Base-by-base conservation (phyloP, 78 protist genomes). In the Dictyostelium capitatum region DNA sequence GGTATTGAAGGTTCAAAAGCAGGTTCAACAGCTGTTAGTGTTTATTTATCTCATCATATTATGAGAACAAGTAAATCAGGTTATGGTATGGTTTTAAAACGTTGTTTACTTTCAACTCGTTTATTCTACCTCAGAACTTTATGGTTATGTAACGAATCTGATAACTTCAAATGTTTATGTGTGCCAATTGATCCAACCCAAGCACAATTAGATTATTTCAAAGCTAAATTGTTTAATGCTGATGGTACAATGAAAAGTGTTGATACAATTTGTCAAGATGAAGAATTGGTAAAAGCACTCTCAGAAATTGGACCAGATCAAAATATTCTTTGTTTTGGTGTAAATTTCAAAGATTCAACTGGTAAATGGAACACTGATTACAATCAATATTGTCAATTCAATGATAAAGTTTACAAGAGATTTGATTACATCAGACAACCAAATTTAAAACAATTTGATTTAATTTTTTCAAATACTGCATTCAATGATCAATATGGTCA, bases 1-100 rank as follows among this genome's bases (percentile, higher is more conserved):
- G 90, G 90, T 82, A 69, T 82, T 53, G 70, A 82, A 82, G 90
- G 90, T 53, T 37, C 59, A 8, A 82, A 82, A 65, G 79, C 90
- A 30, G 90, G 90, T 69, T 5, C 72, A 5, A 78, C 79, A 53
- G 90, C 90, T 15, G 75, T 62, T 20, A 50, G 53, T 2, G 53
- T 0, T 46, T 82, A 70, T 56, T 50, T 82, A 10, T 53, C 57
- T 43, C 90, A 82, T 51, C 23, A 70, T 1, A 19, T 82, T 2
- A 20, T 82, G 50, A 64, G 90, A 51, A 82, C 90, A 10, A 53
- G 72, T 7, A 82, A 82, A 65, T 82, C 90, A 17, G 90, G 90
- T 53, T 82, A 82, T 65, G 90, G 90, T 82, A 47, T 20, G 56
- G 10, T 82, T 20, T 32, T 82, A 19, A 82, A 82, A 70, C 17